Base-by-base conservation (phyloP, 768 basidiomycete genomes). In the Trichaptum fuscoviolaceum region DNA sequence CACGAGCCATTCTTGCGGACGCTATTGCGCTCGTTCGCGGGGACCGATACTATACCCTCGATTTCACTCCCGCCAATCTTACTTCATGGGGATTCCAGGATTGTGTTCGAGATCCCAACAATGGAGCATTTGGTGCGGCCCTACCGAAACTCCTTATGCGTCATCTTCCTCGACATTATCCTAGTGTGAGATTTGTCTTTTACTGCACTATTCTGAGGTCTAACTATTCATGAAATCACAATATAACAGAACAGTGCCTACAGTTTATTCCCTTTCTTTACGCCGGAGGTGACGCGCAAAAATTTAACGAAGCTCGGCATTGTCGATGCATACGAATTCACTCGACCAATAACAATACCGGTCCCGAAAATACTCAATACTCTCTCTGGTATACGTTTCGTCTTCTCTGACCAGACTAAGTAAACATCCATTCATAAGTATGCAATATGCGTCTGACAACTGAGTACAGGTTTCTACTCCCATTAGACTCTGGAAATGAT, bases 241-340 rank as follows among this genome's bases (percentile, higher is more conserved):
- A 24, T 24, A 52, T 15, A 4, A 20, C 42, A 65, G 64, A 64
- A 69, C 58, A 69, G 57, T 25, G 65, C 35, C 18, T 69, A 69
- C 57, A 63, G 24, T 23, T 65, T 72, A 25, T 73, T 70, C 70
- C 72, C 72, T 9, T 71, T 72, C 69, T 72, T 70, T 67, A 74
- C 69, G 27, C 72, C 72, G 7, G 27, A 23, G 20, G 65, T 63
- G 23, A 77, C 71, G 64, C 62, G 69, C 63, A 34, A 63, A 23
- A 71, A 70, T 65, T 72, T 86, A 26, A 78, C 78, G 0, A 73
- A 73, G 26, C 83, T 80, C 63, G 79, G 77, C 0, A 68, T 81
- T 24, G 74, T 72, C 4, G 71, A 71, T 25, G 74, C 77, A 64
- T 85, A 84, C 68, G 75, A 72, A 10, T 84, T 82, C 69, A 74